Evolutionary conservation across 306 rosid species (phyloP).

Genomic region (Gastrolobium villosum): DNA sequence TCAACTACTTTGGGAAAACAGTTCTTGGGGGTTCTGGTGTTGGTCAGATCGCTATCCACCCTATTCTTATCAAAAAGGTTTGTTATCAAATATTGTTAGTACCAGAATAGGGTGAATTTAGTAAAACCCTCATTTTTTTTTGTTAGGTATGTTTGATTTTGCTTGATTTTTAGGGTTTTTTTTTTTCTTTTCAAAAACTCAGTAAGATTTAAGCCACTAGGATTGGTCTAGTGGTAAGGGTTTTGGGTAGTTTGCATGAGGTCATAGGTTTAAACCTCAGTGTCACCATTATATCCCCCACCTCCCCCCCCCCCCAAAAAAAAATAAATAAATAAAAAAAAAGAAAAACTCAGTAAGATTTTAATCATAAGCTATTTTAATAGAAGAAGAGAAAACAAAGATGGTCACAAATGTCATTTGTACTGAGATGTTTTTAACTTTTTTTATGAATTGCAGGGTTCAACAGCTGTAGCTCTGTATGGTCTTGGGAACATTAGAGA

Average conservation of each 20-base stretch:
- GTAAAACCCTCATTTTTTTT: slow-evolving; percentile 3
- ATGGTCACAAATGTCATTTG: slow-evolving; percentile 33
- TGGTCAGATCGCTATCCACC: slow-evolving; percentile 88
- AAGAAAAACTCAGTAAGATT: neutral
- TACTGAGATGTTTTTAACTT: slow-evolving; percentile 39
- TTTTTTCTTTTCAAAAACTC: neutral
- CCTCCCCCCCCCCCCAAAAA: too few relatives aligned
- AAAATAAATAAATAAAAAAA: too few relatives aligned
- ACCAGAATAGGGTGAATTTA: slow-evolving; percentile 17
- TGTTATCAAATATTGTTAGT: slow-evolving; percentile 49
- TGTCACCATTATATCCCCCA: too few relatives aligned
- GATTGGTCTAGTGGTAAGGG: too few relatives aligned
- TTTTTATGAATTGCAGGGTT: slow-evolving; percentile 71
- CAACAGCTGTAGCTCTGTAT: slow-evolving; percentile 91
- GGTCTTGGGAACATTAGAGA: slow-evolving; percentile 99
- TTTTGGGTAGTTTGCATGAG: too few relatives aligned
- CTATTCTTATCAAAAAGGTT: slow-evolving; percentile 97
- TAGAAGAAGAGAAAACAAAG: slow-evolving; percentile 11
- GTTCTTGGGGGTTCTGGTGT: slow-evolving; percentile 99
- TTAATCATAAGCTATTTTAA: neutral
- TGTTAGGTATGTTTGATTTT: neutral
- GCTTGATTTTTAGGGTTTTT: neutral
- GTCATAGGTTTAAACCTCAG: too few relatives aligned
- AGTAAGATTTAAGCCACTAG: too few relatives aligned
- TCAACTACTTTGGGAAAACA: slow-evolving; percentile 97